Percentiles rank a stretch among this genome's conserved stretches.
Conservation (phyloP, 2,329 filamentous ascomycete genomes). For the Penicillium sp. region DNA sequence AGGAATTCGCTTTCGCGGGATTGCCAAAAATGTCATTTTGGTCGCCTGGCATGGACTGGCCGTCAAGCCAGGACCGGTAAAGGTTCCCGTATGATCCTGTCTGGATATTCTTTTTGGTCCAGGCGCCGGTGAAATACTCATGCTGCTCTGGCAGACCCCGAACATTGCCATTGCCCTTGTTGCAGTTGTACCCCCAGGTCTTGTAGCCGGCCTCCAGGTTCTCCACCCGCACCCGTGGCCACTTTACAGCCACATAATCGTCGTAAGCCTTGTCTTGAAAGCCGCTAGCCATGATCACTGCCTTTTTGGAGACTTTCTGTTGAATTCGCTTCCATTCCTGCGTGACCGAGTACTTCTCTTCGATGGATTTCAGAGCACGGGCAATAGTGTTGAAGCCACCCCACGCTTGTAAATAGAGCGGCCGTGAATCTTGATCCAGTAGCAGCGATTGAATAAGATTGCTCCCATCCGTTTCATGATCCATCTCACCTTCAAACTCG, state of each 20-base stretch:
- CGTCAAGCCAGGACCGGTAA: conserved; percentile 15
- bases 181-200: conserved; percentile 13
- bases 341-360: conserved; percentile 3
- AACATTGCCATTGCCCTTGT: conserved; percentile 5
- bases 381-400: conserved; percentile 21
- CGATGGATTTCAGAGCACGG: conserved; percentile 16
- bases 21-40: conserved; percentile 11
- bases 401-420: conserved; percentile 20
- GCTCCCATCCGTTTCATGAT: conserved; percentile 9
- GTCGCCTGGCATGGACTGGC: conserved; percentile 17
- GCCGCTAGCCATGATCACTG: conserved; percentile 13
- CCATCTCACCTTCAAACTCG: conserved; percentile 15
- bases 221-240: conserved; percentile 11
- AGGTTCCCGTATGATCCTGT: conserved; percentile 12
- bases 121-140: conserved; percentile 11
- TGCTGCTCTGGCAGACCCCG: conserved; percentile 7
- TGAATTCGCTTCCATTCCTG: conserved; percentile 3
- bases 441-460: conserved; percentile 7
- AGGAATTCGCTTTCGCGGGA: background rate
- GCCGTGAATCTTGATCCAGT: conserved; percentile 16
- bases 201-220: conserved; percentile 4
- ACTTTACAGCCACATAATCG: conserved; percentile 8
- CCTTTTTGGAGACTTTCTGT: conserved; percentile 7
- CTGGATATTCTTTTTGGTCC: conserved; percentile 11
- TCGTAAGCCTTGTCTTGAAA: conserved; percentile 14